Evolutionary conservation across 1,284 basidiomycete genomes (phyloP).

Genomic region (Cryptococcus sp.): DNA sequence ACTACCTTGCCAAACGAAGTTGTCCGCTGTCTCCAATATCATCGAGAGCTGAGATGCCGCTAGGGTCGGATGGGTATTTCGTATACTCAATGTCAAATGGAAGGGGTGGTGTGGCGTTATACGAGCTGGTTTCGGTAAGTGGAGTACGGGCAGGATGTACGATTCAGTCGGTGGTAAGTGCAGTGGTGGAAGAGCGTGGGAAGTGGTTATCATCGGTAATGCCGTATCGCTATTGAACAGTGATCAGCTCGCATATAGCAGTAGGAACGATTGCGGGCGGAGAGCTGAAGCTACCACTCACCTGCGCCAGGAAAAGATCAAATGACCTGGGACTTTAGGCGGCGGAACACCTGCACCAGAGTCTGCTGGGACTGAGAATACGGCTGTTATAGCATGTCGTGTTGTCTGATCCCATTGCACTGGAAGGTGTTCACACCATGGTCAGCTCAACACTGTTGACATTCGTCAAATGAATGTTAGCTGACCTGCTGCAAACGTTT

Average conservation of each 20-base stretch:
- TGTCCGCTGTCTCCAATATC: conserved; percentile 41
- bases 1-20: conserved; percentile 47
- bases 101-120: conserved; percentile 35
- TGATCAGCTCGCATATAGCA: not conserved
- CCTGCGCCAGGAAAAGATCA: conserved; percentile 32
- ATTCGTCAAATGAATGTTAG: not conserved
- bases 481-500: conserved; percentile 23
- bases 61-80: conserved; percentile 43
- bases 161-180: conserved; percentile 32
- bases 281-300: conserved; percentile 9
- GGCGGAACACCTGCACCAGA: conserved; percentile 12
- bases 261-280: not conserved
- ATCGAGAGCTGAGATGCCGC: conserved; percentile 29
- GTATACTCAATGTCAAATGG: conserved; percentile 30
- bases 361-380: conserved; percentile 18
- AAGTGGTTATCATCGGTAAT: conserved; percentile 4
- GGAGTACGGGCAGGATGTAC: conserved; percentile 31
- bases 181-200: conserved; percentile 30
- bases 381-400: conserved; percentile 23
- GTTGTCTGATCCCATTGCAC: conserved; percentile 20
- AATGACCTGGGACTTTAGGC: conserved; percentile 14
- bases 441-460: not conserved
- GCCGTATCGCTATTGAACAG: conserved; percentile 8
- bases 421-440: not conserved
- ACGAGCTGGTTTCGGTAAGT: conserved; percentile 18